Conservation (phyloP, 2,329 filamentous ascomycete species). For the Akanthomyces uredinophilus region DNA sequence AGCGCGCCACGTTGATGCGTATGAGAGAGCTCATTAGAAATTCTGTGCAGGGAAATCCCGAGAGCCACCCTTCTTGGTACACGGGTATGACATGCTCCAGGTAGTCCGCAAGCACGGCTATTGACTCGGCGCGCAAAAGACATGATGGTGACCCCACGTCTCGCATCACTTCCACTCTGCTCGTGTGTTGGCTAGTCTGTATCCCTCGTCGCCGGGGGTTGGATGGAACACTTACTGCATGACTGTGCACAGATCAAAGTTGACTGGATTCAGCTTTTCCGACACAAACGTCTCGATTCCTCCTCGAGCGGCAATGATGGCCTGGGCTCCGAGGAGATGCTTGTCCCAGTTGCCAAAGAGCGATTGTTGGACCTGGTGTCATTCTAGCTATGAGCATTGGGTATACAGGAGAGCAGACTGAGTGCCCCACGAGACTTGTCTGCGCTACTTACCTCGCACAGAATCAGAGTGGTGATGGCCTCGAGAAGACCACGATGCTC, state of each 20-base stretch:
- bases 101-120: not conserved
- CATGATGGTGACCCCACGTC: constrained; percentile 6
- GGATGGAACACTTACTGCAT: constrained; percentile 13
- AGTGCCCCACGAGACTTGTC: no score
- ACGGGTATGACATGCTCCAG: not conserved
- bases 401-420: no score
- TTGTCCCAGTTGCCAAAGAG: constrained; percentile 16
- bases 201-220: not conserved
- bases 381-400: no score
- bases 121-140: not conserved
- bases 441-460: constrained; percentile 14
- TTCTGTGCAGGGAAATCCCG: constrained; percentile 1
- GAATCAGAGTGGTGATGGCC: constrained; percentile 9
- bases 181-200: not conserved
- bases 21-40: constrained; percentile 4
- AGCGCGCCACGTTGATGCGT: constrained; percentile 5
- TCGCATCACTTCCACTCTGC: constrained; percentile 7
- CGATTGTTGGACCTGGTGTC: constrained; percentile 17
- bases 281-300: not conserved
- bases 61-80: constrained; percentile 4
- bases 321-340: constrained; percentile 15
- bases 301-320: constrained; percentile 15
- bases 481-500: constrained; percentile 9
- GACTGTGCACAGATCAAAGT: constrained; percentile 6
- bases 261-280: not conserved